phyloP scores from a whole-genome alignment of 2,329 filamentous ascomycete genomes.

The Nemania serpens region DNA sequence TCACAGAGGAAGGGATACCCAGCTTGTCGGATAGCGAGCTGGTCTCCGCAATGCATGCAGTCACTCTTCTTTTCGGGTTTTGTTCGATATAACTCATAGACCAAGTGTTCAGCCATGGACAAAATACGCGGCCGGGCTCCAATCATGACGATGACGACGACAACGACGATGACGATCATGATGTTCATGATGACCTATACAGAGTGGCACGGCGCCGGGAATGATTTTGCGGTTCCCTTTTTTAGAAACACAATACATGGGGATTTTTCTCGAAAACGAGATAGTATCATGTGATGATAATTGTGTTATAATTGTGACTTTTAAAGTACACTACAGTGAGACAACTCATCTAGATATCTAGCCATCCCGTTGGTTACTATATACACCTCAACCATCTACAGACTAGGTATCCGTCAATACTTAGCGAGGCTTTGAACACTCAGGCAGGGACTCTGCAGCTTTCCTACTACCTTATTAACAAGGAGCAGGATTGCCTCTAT shows the following conservation, averaged over 20 bases:
- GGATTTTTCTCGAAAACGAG: neutral
- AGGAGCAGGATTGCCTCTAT: too few relatives aligned
- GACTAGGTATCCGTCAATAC: too few relatives aligned
- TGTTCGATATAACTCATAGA: conserved; percentile 37
- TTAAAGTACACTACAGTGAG: neutral
- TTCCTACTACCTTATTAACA: too few relatives aligned
- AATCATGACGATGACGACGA: conserved; percentile 28
- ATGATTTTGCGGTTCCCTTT: conserved; percentile 1
- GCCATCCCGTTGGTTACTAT: neutral
- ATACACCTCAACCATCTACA: too few relatives aligned
- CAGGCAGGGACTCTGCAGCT: too few relatives aligned
- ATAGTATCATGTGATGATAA: neutral
- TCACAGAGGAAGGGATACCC: conserved; percentile 22
- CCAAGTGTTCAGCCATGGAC: conserved; percentile 24
- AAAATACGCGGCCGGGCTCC: conserved; percentile 22
- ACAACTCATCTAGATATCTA: too few relatives aligned
- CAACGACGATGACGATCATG: conserved; percentile 28
- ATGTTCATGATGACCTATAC: conserved; percentile 29
- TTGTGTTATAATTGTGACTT: too few relatives aligned
- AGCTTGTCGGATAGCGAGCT: conserved; percentile 26
- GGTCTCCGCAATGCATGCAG: conserved; percentile 18
- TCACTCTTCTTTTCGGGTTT: conserved; percentile 15
- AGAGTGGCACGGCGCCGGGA: conserved; percentile 19
- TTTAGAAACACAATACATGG: conserved; percentile 12
- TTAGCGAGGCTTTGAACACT: too few relatives aligned